A percentile compares a stretch with the other conserved stretches of the same genome.
Conservation (phyloP, 2,329 filamentous ascomycete genomes). For the Hypoxylon sp. region DNA sequence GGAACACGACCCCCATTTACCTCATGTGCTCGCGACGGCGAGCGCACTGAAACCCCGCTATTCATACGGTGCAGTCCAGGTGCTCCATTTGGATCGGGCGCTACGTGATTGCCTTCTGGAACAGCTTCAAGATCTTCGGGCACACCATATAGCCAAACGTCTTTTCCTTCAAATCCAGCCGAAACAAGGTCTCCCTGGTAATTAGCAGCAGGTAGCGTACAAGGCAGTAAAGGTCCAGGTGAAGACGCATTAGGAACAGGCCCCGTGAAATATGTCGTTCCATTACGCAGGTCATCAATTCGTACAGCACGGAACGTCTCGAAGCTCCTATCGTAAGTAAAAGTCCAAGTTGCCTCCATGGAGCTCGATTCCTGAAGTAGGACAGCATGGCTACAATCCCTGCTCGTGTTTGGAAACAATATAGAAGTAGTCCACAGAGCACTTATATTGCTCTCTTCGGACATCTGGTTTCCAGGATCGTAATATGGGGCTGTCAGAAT, state of each 20-base stretch:
- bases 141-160: slow-evolving; percentile 85
- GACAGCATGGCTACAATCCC: slow-evolving; percentile 83
- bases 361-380: slow-evolving; percentile 73
- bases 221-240: slow-evolving; percentile 74
- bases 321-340: slow-evolving; percentile 82
- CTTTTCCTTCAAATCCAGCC: slow-evolving; percentile 78
- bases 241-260: slow-evolving; percentile 69
- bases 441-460: slow-evolving; percentile 75
- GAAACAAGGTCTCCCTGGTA: slow-evolving; percentile 79
- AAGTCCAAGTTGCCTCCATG: slow-evolving; percentile 80
- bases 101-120: slow-evolving; percentile 59
- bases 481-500: slow-evolving; percentile 86
- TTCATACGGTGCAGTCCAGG: slow-evolving; percentile 57
- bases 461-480: slow-evolving; percentile 76
- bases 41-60: slow-evolving; percentile 61
- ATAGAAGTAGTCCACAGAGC: slow-evolving; percentile 90
- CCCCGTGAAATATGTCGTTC: slow-evolving; percentile 84
- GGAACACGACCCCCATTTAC: slow-evolving; percentile 62
- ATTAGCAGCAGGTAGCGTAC: slow-evolving; percentile 78
- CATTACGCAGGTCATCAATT: slow-evolving; percentile 80
- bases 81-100: slow-evolving; percentile 51
- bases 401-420: slow-evolving; percentile 84
- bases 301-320: slow-evolving; percentile 84
- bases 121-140: slow-evolving; percentile 79
- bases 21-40: slow-evolving; percentile 58